Conservation (phyloP, 495 filamentous ascomycete genomes). For the Penicillium verhagenii region DNA sequence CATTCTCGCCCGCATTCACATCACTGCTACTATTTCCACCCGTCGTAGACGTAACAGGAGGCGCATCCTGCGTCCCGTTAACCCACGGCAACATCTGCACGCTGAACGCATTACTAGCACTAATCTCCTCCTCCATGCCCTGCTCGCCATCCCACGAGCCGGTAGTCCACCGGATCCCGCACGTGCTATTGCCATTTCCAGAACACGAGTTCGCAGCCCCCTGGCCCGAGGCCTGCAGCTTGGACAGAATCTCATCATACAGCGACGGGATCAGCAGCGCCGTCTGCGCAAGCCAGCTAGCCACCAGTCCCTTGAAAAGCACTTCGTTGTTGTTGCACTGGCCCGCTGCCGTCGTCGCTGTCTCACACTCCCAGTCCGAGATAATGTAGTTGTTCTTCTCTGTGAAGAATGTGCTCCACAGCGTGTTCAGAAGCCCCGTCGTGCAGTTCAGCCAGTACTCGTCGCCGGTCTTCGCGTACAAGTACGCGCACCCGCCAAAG, state of each 20-base stretch:
- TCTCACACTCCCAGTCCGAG: constrained; percentile 70
- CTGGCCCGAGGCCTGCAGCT: constrained; percentile 60
- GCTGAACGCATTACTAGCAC: constrained; percentile 57
- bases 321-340: constrained; percentile 71
- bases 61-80: background rate
- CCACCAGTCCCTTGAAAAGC: constrained; percentile 77
- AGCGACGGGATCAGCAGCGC: constrained; percentile 65
- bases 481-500: constrained; percentile 64
- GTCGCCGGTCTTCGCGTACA: constrained; percentile 59
- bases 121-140: constrained; percentile 56
- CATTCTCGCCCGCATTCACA: constrained; percentile 10
- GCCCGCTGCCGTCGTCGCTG: no score
- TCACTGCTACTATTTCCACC: constrained; percentile 23
- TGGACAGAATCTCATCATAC: constrained; percentile 58
- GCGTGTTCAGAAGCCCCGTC: constrained; percentile 53
- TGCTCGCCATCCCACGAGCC: constrained; percentile 58
- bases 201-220: constrained; percentile 70
- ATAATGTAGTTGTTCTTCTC: constrained; percentile 42
- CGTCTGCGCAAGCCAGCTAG: constrained; percentile 72
- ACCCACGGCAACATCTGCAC: constrained; percentile 27
- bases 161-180: constrained; percentile 69
- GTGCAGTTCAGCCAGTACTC: constrained; percentile 51
- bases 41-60: constrained; percentile 11
- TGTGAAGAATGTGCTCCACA: constrained; percentile 47
- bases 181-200: constrained; percentile 59